Conservation (phyloP, 1,284 basidiomycete genomes). For the Clitocybe nebularis region DNA sequence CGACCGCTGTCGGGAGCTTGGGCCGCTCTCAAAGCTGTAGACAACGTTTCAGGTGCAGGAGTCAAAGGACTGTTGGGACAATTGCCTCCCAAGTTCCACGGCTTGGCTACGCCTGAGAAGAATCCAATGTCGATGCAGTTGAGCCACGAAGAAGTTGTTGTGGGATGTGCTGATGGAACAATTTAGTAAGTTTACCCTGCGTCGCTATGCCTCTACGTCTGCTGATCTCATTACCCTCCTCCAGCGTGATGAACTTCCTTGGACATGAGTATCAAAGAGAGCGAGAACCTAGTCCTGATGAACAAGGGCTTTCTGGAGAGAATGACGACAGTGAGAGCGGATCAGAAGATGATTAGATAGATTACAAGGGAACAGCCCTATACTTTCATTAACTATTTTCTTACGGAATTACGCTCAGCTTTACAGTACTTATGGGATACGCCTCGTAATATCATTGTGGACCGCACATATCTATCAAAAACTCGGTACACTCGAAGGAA, state of each 20-base stretch:
- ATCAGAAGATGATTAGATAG: not conserved
- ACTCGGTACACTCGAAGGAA: too few relatives aligned
- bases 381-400: not conserved
- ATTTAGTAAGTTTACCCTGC: constrained; percentile 65
- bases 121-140: constrained; percentile 88
- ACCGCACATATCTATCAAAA: too few relatives aligned
- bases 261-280: constrained; percentile 54
- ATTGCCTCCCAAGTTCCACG: constrained; percentile 62
- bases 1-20: constrained; percentile 64
- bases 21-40: constrained; percentile 51
- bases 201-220: constrained; percentile 7
- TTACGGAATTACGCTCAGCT: not conserved
- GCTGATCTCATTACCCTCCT: not conserved
- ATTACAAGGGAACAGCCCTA: too few relatives aligned
- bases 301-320: not conserved
- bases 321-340: not conserved
- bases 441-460: too few relatives aligned
- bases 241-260: constrained; percentile 72
- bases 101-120: constrained; percentile 77
- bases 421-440: constrained; percentile 1
- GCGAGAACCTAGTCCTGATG: constrained; percentile 3
- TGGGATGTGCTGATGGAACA: constrained; percentile 83
- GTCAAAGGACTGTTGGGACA: constrained; percentile 57
- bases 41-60: constrained; percentile 26
- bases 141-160: constrained; percentile 81